Evolutionary conservation across 116 monocot genomes (phyloP).

Genomic region (Dioscorea cayenensis): DNA sequence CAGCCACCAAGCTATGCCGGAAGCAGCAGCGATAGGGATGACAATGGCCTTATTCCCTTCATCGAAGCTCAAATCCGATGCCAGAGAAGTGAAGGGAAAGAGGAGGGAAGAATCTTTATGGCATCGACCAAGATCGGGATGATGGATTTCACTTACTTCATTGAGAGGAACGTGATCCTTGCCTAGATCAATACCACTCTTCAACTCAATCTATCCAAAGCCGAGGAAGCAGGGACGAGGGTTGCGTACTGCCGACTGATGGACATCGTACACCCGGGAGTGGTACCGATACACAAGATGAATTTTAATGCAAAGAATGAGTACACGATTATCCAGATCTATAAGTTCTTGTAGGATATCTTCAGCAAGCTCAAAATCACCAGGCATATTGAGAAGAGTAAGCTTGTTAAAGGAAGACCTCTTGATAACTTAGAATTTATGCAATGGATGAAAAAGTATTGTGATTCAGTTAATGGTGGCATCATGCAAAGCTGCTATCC

Average conservation of each 20-base stretch:
- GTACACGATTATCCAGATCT: constrained; percentile 99
- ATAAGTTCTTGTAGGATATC: constrained; percentile 96
- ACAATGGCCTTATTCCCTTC: neutral
- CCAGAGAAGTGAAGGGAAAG: neutral
- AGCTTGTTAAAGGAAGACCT: constrained; percentile 89
- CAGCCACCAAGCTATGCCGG: too few species aligned
- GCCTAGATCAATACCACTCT: constrained; percentile 75
- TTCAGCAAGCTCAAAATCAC: constrained; percentile 97
- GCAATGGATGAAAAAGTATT: constrained; percentile 97
- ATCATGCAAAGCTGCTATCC: constrained; percentile 31
- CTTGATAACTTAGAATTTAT: constrained; percentile 95
- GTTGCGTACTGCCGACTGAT: constrained; percentile 92
- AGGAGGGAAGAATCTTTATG: neutral
- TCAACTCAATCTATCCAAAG: constrained; percentile 65
- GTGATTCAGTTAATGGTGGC: constrained; percentile 71
- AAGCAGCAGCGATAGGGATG: too few species aligned
- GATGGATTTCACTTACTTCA: constrained; percentile 79
- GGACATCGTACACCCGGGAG: constrained; percentile 79
- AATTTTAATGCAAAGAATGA: constrained; percentile 97
- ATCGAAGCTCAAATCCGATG: neutral
- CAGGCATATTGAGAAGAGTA: constrained; percentile 93
- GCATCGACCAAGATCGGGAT: constrained; percentile 62
- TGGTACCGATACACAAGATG: constrained; percentile 98
- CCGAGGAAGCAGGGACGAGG: constrained; percentile 78
- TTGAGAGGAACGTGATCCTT: constrained; percentile 58